Base-by-base conservation (phyloP, 1,139 yeast species). In the Candida gigantensis region DNA sequence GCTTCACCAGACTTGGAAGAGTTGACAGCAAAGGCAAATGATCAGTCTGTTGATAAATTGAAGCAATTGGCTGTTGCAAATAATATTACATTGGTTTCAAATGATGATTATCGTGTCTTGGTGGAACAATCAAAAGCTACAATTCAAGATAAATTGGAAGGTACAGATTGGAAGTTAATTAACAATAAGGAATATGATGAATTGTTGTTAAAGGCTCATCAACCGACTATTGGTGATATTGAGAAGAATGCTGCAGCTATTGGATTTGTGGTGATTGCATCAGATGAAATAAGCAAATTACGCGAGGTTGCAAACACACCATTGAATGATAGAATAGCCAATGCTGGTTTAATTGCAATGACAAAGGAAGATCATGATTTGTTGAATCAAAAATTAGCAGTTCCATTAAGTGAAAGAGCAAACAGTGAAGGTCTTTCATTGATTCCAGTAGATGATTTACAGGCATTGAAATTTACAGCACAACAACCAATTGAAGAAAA, bases 181-280 rank as follows among this genome's bases (percentile, higher is more conserved):
- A 39, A 49, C 16, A 36, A 28, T 16, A 42, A 47, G 7, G 69
- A 62, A 24, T 65, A 65, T 39, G 67, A 67, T 34, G 57, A 55
- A 10, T 51, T 69, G 40, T 49, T 66, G 16, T 40, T 65, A 9
- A 54, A 50, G 31, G 70, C 69, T 5, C 63, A 64, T 36, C 63
- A 65, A 46, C 74, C 74, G 2, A 54, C 70, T 4, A 47, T 68
- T 24, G 68, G 62, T 6, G 49, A 49, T 18, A 53, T 70, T 13
- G 49, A 47, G 21, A 40, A 48, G 6, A 51, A 47, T 30, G 74
- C 74, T 1, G 38, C 42, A 0, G 47, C 48, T 4, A 55, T 57
- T 39, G 71, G 70, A 1, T 49, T 61, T 34, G 51, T 45, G 6
- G 52, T 65, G 3, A 24, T 66, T 5, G 54, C 67, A 5, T 30